A percentile compares a stretch with the other conserved stretches of the same genome.
Conservation (phyloP, 495 filamentous ascomycete genomes). For the Friedmanniomyces endolithicus region DNA sequence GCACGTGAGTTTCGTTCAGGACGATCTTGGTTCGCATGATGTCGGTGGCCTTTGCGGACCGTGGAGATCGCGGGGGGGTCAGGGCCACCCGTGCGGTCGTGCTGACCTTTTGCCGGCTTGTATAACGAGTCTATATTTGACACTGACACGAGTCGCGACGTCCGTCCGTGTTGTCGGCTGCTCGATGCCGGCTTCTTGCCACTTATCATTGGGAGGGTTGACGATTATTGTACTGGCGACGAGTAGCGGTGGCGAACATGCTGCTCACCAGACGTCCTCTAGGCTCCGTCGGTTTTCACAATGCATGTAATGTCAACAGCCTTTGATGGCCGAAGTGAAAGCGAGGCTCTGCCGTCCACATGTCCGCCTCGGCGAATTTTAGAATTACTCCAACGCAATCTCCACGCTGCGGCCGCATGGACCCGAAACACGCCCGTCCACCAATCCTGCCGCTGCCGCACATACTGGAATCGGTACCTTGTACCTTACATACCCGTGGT, state of each 20-base stretch:
- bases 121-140: neutral
- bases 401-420: neutral
- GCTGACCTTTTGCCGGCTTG: neutral
- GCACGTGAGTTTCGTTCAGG: neutral
- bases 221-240: no score
- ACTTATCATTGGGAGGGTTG: no score
- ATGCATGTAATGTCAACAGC: neutral
- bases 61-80: neutral
- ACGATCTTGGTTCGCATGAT: neutral
- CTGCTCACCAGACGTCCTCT: no score
- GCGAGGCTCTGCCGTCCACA: neutral
- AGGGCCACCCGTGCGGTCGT: no score
- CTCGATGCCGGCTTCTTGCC: no score
- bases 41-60: neutral
- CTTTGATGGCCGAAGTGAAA: neutral
- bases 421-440: neutral
- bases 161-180: neutral
- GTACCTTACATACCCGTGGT: no score
- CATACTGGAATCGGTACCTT: neutral
- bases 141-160: neutral
- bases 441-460: neutral
- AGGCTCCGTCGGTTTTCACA: no score
- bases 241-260: no score
- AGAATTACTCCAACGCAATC: neutral
- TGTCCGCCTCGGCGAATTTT: neutral